These are phyloP conservation scores for Extremus antarcticus DNA, from an alignment of 495 filamentous ascomycete genomes.

Conservation along the genomic window DNA sequence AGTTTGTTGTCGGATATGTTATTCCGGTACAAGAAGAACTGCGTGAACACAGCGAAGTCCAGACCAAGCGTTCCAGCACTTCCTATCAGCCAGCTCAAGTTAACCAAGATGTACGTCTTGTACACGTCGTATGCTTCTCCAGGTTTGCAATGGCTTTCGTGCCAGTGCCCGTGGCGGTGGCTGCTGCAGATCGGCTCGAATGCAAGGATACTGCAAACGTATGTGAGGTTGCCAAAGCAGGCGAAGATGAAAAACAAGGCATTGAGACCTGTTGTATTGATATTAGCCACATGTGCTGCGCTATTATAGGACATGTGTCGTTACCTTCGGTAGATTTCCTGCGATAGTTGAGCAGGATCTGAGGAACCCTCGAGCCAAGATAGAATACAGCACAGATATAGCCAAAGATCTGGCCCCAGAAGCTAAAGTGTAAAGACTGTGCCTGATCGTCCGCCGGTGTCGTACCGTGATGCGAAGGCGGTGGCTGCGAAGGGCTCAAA, in stretches of 20 bases:
- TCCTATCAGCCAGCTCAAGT: constrained; percentile 78
- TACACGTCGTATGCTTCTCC: constrained; percentile 54
- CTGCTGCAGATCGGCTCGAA: constrained; percentile 51
- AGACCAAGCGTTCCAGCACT: constrained; percentile 77
- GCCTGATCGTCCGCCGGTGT: constrained; percentile 15
- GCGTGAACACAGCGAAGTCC: constrained; percentile 76
- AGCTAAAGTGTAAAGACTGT: constrained; percentile 48
- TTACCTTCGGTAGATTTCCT: constrained; percentile 67
- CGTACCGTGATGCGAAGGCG: constrained; percentile 15
- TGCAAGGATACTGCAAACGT: constrained; percentile 81
- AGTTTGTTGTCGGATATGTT: constrained; percentile 23
- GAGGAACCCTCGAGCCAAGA: constrained; percentile 76
- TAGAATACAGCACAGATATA: constrained; percentile 59
- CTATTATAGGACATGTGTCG: not conserved
- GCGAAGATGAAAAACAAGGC: constrained; percentile 95
- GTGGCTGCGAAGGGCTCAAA: constrained; percentile 40
- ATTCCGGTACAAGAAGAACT: constrained; percentile 75
- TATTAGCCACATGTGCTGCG: not conserved
- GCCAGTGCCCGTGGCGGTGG: constrained; percentile 10
- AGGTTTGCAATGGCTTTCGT: constrained; percentile 21
- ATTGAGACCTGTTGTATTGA: constrained; percentile 48
- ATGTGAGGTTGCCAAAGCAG: constrained; percentile 86
- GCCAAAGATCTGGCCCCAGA: constrained; percentile 49
- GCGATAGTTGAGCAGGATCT: constrained; percentile 79
- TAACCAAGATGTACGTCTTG: constrained; percentile 70